These are phyloP conservation scores for Vitis rotundifolia DNA, from an alignment of 164 flowering plant species.

Conservation along the genomic window DNA sequence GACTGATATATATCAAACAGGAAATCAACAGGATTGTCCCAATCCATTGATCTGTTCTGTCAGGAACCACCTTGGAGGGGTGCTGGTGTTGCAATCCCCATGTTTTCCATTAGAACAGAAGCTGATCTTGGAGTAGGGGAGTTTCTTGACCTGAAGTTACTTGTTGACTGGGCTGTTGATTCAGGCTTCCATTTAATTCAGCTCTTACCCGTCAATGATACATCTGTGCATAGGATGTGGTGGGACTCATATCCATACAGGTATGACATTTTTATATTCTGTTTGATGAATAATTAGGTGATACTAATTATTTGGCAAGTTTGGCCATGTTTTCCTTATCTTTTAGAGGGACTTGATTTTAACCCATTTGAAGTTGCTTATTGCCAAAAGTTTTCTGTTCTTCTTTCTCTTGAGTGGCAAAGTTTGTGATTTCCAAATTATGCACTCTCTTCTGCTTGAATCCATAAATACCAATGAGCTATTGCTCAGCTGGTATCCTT, in stretches of 20 bases:
- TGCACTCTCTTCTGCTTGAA: background rate
- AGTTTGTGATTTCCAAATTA: background rate
- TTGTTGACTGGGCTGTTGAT: slow-evolving; percentile 91
- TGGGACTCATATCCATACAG: slow-evolving; percentile 99
- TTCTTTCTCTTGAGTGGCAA: background rate
- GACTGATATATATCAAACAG: background rate
- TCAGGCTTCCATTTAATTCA: slow-evolving; percentile 96
- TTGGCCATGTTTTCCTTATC: background rate
- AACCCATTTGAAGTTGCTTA: background rate
- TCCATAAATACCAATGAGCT: background rate
- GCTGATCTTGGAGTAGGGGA: slow-evolving; percentile 96
- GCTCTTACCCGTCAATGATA: slow-evolving; percentile 95
- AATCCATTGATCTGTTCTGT: slow-evolving; percentile 5
- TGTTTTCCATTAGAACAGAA: slow-evolving; percentile 92
- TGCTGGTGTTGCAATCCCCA: slow-evolving; percentile 92
- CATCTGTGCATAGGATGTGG: slow-evolving; percentile 97
- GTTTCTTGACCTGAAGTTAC: slow-evolving; percentile 90
- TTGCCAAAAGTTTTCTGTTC: background rate
- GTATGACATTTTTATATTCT: slow-evolving; percentile 28
- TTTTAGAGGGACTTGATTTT: background rate
- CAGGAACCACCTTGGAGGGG: slow-evolving; percentile 98
- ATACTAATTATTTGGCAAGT: background rate
- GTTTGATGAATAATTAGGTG: background rate
- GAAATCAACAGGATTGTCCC: background rate
- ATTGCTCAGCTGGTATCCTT: too few species aligned